These are phyloP conservation scores for Dothideomycetes sp. DNA, from an alignment of 2,329 filamentous ascomycete species.

Conservation along the genomic window DNA sequence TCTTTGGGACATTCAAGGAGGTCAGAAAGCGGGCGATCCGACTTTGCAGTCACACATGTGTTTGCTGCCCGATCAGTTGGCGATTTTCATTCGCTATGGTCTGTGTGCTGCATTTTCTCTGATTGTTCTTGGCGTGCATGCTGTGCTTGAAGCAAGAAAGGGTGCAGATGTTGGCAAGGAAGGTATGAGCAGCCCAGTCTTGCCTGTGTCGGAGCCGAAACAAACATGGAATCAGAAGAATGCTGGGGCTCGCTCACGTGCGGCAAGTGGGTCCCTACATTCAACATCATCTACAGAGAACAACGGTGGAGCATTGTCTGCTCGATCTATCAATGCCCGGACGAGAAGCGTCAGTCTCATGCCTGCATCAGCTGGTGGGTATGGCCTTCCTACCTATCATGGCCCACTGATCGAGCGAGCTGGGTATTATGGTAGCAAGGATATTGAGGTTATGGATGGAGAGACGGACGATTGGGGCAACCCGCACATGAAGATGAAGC, in stretches of 20 bases:
- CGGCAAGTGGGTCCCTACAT: conserved; percentile 14
- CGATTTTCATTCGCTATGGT: conserved; percentile 71
- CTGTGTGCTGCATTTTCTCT: conserved; percentile 48
- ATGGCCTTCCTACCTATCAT: conserved; percentile 18
- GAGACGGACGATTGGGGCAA: conserved; percentile 18
- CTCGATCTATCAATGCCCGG: conserved; percentile 19
- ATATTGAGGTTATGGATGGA: conserved; percentile 17
- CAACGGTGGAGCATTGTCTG: conserved; percentile 14
- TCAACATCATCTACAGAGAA: conserved; percentile 19
- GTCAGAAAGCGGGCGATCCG: conserved; percentile 14
- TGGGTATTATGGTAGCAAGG: conserved; percentile 25
- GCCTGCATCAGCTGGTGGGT: conserved; percentile 17
- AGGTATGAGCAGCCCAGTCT: conserved; percentile 13
- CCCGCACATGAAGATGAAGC: conserved; percentile 17
- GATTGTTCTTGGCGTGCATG: conserved; percentile 33
- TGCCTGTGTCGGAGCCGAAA: conserved; percentile 20
- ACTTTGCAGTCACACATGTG: conserved; percentile 87
- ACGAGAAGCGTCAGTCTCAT: conserved; percentile 25
- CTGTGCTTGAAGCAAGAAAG: conserved; percentile 21
- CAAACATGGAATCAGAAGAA: conserved; percentile 16
- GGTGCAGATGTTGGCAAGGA: conserved; percentile 8
- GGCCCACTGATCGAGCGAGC: conserved; percentile 30
- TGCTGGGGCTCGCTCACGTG: conserved; percentile 10
- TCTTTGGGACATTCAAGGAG: conserved; percentile 10
- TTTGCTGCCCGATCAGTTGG: conserved; percentile 76